Base-by-base conservation (phyloP, 768 basidiomycete genomes). In the Collybia sordida region DNA sequence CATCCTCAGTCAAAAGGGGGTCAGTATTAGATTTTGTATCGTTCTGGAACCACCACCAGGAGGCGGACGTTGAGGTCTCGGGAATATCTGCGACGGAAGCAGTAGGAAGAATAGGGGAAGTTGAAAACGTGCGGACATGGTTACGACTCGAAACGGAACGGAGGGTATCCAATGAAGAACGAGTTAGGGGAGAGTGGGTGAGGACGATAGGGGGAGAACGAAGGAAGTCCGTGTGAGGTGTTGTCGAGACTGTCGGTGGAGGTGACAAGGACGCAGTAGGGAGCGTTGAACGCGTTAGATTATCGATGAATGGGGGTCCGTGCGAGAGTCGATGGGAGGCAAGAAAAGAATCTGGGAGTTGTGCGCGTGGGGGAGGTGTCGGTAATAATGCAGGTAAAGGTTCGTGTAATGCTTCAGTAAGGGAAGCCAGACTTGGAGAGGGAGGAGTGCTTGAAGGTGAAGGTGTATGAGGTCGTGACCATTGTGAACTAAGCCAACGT, bases 241-340 rank as follows among this genome's bases (percentile, higher is more conserved):
- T 9, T 61, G 9, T 38, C 28, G 36, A 22, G 68, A n/a, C n/a
- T n/a, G n/a, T n/a, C n/a, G n/a, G 53, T 1, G 71, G 58, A 11
- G 73, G 75, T 0, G 83, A 80, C 12, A 86, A 66, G 1, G 83
- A 80, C 5, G 83, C 71, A 6, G 80, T 85, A 21, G 88, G 86
- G 21, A 86, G 74, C 0, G 86, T 81, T 1, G 79, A 73, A 40
- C 84, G 79, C 3, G 82, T 76, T 46, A 86, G 72, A 54, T 62
- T 73, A 58, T 79, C 77, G 45, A 85, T 64, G 47, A 81, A 74
- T 6, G 78, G 75, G 6, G 83, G 83, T 0, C 77, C 71, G 24
- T 73, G 72, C 0, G 69, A 57, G 23, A 75, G 22, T 45, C 42
- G 12, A 46, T 7, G 12, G 42, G 3, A 51, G 46, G 2, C 38